Evolutionary conservation across 2,329 filamentous ascomycete species (phyloP).

Genomic region (Grosmannia huntii): DNA sequence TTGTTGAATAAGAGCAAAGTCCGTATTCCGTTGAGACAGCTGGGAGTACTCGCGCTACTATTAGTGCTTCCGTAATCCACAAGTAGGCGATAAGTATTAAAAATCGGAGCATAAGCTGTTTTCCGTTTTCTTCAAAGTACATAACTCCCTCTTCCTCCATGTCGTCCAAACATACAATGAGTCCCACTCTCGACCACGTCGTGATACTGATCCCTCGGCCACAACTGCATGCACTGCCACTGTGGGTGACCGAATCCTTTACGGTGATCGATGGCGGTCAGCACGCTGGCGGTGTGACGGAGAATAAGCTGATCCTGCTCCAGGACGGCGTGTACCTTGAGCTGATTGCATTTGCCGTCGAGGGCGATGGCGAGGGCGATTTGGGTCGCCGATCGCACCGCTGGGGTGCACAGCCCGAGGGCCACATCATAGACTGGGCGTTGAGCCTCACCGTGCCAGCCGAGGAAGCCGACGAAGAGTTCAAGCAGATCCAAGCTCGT

Average conservation of each 20-base stretch:
- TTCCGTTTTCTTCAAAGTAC: neutral
- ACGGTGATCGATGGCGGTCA: constrained; percentile 45
- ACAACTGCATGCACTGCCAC: constrained; percentile 32
- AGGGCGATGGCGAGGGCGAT: constrained; percentile 19
- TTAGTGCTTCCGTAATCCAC: too few species aligned
- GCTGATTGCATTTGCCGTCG: constrained; percentile 47
- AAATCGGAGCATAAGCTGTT: too few species aligned
- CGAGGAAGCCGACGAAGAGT: constrained; percentile 17
- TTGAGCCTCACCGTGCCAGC: constrained; percentile 26
- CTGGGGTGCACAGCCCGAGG: constrained; percentile 41
- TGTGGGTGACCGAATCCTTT: constrained; percentile 40
- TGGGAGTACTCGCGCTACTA: too few species aligned
- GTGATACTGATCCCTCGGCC: constrained; percentile 46
- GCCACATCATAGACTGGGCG: constrained; percentile 47
- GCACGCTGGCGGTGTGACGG: constrained; percentile 47
- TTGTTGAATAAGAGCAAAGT: too few species aligned
- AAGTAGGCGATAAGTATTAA: too few species aligned
- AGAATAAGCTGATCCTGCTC: constrained; percentile 51
- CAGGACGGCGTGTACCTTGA: constrained; percentile 54
- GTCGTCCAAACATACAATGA: neutral
- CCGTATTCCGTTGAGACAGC: too few species aligned
- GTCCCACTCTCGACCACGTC: constrained; percentile 44
- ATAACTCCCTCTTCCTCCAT: neutral
- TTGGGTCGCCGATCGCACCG: constrained; percentile 32
- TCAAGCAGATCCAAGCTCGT: constrained; percentile 23